Base-by-base conservation (phyloP, 805 yeast genomes). In the Candida ortonii region DNA sequence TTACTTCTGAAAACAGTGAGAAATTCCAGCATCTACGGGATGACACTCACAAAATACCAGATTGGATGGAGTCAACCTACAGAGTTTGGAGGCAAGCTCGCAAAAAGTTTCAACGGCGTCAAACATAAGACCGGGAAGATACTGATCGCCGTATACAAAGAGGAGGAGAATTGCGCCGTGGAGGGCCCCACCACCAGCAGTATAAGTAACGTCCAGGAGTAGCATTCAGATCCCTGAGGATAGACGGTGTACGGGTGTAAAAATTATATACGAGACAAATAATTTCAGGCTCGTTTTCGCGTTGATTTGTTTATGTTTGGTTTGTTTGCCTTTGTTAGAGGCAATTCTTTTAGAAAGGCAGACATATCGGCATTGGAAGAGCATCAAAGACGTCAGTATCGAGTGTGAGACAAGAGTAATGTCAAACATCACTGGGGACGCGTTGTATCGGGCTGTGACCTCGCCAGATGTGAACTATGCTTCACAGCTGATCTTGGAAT, bases 11-110 rank as follows among this genome's bases (percentile, higher is more conserved):
- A 68, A 3, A 52, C 65, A 3, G 74, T 77, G 1, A 55, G 67
- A 34, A 50, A 50, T 1, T 45, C 73, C 35, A 59, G 73, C 16
- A 57, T 78, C 1, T 74, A 73, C 47, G 86, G 85, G 0, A 49
- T 70, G 36, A 31, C 16, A 0, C 44, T 80, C 10, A 56, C 58
- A 2, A 69, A 57, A 36, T 44, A 41, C 11, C 68, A 74, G 39
- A 53, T 82, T 13, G 84, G 78, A 1, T 82, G 85, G 75, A 78
- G 85, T 27, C 90, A 82, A 52, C 88, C 89, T 0, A 76, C 84
- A 38, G 72, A 67, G 31, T 67, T 70, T 38, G 90, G 90, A 0
- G 76, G 78, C 2, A 65, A 68, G 37, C 62, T 81, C 20, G 86
- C 88, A 0, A 55, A 53, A 21, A 58, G 51, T 19, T 80, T 74